Evolutionary conservation across 257 asterid species (phyloP).

Genomic region (Penstemon barbatus): DNA sequence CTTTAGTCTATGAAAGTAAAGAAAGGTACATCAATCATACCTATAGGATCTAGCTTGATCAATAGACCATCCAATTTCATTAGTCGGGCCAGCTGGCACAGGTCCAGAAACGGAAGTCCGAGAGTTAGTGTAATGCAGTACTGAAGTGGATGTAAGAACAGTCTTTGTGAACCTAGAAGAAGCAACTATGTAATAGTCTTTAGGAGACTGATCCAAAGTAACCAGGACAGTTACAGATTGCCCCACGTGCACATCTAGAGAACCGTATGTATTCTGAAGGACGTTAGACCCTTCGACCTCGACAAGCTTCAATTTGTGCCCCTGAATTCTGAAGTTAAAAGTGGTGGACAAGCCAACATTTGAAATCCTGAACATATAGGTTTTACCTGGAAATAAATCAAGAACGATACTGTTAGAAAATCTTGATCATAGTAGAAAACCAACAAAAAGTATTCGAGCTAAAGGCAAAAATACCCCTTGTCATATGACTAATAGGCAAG

Average conservation of each 20-base stretch:
- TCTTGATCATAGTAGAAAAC: background rate
- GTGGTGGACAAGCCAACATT: conserved; percentile 73
- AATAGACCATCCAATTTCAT: conserved; percentile 62
- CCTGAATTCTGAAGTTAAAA: conserved; percentile 85
- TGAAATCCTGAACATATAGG: conserved; percentile 89
- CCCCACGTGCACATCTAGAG: conserved; percentile 84
- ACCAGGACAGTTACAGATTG: conserved; percentile 77
- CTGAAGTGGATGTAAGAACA: conserved; percentile 50
- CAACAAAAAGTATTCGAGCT: no score
- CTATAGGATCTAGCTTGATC: conserved; percentile 85
- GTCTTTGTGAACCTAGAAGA: conserved; percentile 65
- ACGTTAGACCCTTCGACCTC: conserved; percentile 97
- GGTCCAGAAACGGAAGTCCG: conserved; percentile 60
- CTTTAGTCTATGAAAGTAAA: no score
- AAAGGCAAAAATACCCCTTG: no score
- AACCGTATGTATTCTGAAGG: conserved; percentile 67
- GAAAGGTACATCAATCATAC: conserved; percentile 31
- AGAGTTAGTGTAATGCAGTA: conserved; percentile 75
- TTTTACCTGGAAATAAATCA: conserved; percentile 55
- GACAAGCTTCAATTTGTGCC: conserved; percentile 77
- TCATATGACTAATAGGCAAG: background rate
- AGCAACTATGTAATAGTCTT: conserved; percentile 82
- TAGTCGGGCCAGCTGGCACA: conserved; percentile 60
- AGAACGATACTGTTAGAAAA: conserved; percentile 10
- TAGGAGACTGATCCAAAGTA: conserved; percentile 71